Base-by-base conservation (phyloP, 148 eudicot genomes). In the Vaccinium vitisidaea region DNA sequence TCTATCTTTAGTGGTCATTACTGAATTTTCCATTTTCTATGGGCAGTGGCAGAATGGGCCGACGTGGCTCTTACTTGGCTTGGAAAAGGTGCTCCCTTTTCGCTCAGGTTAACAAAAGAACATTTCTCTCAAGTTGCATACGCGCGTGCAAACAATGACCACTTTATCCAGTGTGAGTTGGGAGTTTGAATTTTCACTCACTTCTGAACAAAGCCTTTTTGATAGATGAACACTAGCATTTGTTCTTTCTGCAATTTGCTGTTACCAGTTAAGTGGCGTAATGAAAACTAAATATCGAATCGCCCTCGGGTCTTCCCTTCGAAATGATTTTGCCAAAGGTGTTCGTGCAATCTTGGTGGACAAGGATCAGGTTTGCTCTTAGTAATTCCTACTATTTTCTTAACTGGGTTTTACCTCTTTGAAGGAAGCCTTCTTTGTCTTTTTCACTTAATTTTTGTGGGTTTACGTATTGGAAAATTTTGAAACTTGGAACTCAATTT, bases 211-310 rank as follows among this genome's bases (percentile, higher is more conserved):
- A 50, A 67, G 27, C 77, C 77, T 25, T 67, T 49, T 5, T 14
- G 14, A 30, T 61, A 14, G 19, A 82, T 76, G n/a, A 73, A 46
- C 52, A 79, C 15, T 81, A 43, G 67, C 59, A 76, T 78, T 81
- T 84, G 56, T 50, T 79, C 2, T 80, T 89, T 39, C 53, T 77
- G 46, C 18, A 71, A 71, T 85, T 52, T 80, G 78, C 75, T 58
- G 19, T 82, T 43, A 70, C n/a, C 86, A 96, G 98, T 84, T 95
- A 83, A 91, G 76, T 85, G 98, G 93, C 23, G 98, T 96, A 59
- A 96, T 96, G 99, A 93, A 92, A 88, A 85, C 92, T 73, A 98
- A 96, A 91, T 96, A 96, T 71, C 91, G 97, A 84, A 93, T 95
- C 82, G 96, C 98, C 39, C 6, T 93, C 65, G 93, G 96, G 85